Evolutionary conservation across 2,329 filamentous ascomycete species (phyloP).

Genomic region (Claviceps citrina): DNA sequence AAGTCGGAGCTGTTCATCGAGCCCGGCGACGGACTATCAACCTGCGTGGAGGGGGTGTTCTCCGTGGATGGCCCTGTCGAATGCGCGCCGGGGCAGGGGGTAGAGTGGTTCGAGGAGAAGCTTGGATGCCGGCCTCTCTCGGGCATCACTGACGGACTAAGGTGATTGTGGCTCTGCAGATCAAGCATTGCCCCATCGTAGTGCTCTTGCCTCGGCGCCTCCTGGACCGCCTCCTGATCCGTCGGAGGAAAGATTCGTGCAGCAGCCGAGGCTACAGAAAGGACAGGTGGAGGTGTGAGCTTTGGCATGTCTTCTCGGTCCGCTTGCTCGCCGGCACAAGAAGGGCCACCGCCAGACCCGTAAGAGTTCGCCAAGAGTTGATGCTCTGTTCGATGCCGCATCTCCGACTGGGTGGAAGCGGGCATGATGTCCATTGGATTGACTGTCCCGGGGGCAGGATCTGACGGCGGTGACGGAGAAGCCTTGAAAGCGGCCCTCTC

Average conservation of each 20-base stretch:
- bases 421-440: conserved; percentile 41
- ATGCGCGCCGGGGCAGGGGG: conserved; percentile 23
- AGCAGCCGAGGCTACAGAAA: conserved; percentile 6
- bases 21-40: conserved; percentile 26
- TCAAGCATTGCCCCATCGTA: conserved; percentile 13
- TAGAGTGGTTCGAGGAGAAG: conserved; percentile 27
- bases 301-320: conserved; percentile 1
- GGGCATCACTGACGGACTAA: conserved; percentile 11
- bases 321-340: conserved; percentile 2
- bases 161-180: conserved; percentile 12
- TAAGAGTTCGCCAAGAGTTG: conserved; percentile 17
- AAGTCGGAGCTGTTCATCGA: conserved; percentile 23
- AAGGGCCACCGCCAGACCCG: conserved; percentile 10
- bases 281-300: conserved; percentile 10
- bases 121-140: conserved; percentile 16
- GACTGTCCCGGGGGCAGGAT: conserved; percentile 30
- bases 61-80: conserved; percentile 26
- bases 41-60: conserved; percentile 32
- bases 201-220: conserved; percentile 9
- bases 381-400: conserved; percentile 23
- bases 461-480: conserved; percentile 16
- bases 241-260: conserved; percentile 15
- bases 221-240: conserved; percentile 3
- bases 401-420: conserved; percentile 22
- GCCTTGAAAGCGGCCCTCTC: conserved; percentile 7